A percentile compares a stretch with the other conserved stretches of the same genome.
Conservation (phyloP, 2,329 filamentous ascomycete species). For the Tolypocladium amazonense region DNA sequence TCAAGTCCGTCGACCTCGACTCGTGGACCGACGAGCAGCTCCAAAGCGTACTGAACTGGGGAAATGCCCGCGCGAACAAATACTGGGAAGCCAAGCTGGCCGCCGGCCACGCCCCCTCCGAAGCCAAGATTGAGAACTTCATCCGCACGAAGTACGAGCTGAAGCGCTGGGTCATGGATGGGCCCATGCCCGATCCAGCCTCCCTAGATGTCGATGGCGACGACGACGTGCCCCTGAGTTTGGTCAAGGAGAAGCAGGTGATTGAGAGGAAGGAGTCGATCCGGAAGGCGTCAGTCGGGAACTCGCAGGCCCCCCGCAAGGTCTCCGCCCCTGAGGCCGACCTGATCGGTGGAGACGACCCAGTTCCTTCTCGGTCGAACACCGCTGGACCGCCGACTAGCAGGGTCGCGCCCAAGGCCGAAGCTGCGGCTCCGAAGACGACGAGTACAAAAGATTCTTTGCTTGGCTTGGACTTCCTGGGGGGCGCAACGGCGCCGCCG, state of each 20-base stretch:
- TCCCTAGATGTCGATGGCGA: conserved; percentile 76
- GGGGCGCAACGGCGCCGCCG: conserved; percentile 59
- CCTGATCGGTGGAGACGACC: conserved; percentile 71
- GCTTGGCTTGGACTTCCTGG: conserved; percentile 87
- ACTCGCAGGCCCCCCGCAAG: conserved; percentile 23
- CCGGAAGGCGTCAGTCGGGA: conserved; percentile 48
- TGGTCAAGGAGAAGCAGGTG: conserved; percentile 56
- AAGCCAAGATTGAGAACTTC: conserved; percentile 99
- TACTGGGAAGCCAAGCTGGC: conserved; percentile 97
- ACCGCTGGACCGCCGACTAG: conserved; percentile 57
- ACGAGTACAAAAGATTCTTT: conserved; percentile 80
- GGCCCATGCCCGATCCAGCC: conserved; percentile 83
- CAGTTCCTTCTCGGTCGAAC: conserved; percentile 58
- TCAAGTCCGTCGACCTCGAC: conserved; percentile 97
- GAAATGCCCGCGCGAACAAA: conserved; percentile 92
- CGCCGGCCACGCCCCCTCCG: conserved; percentile 81
- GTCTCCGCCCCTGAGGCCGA: conserved; percentile 50
- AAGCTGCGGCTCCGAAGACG: conserved; percentile 54
- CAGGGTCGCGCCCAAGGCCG: conserved; percentile 48
- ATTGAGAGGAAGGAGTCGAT: conserved; percentile 48
- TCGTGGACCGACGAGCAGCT: conserved; percentile 98
- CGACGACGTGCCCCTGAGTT: conserved; percentile 60
- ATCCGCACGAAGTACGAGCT: conserved; percentile 98
- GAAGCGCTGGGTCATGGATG: conserved; percentile 99
- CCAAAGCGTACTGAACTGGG: conserved; percentile 89